A percentile compares a stretch with the other conserved stretches of the same genome.
Conservation (phyloP, 805 yeast species). For the Yamadazyma nakazawae region DNA sequence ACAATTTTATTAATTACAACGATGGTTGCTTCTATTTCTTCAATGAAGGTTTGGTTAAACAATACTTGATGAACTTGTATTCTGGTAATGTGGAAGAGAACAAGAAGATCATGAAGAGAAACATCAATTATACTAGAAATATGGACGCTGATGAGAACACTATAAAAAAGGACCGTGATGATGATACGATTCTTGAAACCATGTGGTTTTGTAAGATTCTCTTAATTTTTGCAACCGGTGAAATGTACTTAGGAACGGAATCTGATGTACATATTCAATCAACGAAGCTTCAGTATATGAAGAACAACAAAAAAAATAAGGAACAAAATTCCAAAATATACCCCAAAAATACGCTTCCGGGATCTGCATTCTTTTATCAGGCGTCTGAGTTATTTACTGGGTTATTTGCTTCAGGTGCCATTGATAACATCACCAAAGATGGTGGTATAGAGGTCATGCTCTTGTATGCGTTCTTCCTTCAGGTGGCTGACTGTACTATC, state of each 20-base stretch:
- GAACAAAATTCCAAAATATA: slow-evolving; percentile 14
- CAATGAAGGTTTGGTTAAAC: slow-evolving; percentile 76
- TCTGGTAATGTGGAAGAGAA: slow-evolving; percentile 45
- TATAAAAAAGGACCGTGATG: slow-evolving; percentile 43
- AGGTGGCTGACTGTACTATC: slow-evolving; percentile 80
- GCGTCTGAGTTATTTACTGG: slow-evolving; percentile 80
- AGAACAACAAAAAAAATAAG: slow-evolving; percentile 13
- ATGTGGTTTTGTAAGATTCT: slow-evolving; percentile 79
- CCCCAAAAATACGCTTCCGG: slow-evolving; percentile 55
- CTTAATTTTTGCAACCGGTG: slow-evolving; percentile 74
- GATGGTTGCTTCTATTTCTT: slow-evolving; percentile 84
- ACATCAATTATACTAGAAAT: slow-evolving; percentile 19
- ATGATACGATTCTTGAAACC: slow-evolving; percentile 64
- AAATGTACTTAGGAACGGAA: slow-evolving; percentile 77
- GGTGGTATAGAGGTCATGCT: slow-evolving; percentile 77
- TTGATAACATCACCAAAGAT: slow-evolving; percentile 72
- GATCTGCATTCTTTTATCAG: slow-evolving; percentile 73
- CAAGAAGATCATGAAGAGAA: slow-evolving; percentile 35
- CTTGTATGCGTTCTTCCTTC: slow-evolving; percentile 73
- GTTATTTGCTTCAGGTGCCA: slow-evolving; percentile 73
- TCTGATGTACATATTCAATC: slow-evolving; percentile 56
- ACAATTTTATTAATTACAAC: slow-evolving; percentile 72
- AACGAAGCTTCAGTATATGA: slow-evolving; percentile 18
- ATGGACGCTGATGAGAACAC: slow-evolving; percentile 36
- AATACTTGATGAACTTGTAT: slow-evolving; percentile 60